These are phyloP conservation scores for Aspergillus hortae DNA, from an alignment of 2,329 filamentous ascomycete species.

Conservation along the genomic window DNA sequence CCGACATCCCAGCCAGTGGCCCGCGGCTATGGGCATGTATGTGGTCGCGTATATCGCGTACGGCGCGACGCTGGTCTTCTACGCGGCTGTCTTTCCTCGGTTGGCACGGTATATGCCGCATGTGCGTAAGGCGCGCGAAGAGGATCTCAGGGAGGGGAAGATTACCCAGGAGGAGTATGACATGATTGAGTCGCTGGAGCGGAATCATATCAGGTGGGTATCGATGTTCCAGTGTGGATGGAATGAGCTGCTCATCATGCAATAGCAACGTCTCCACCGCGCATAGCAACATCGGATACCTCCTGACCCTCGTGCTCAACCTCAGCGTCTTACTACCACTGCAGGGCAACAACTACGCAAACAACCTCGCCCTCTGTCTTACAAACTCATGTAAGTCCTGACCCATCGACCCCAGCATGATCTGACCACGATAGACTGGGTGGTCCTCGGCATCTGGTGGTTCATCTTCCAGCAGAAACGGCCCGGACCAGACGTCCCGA, in stretches of 20 bases:
- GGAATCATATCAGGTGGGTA: slow-evolving; percentile 37
- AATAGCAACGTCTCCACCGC: slow-evolving; percentile 41
- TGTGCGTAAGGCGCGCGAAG: slow-evolving; percentile 40
- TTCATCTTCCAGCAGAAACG: slow-evolving; percentile 42
- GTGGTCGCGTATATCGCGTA: slow-evolving; percentile 41
- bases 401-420: too few relatives aligned
- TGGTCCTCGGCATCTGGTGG: slow-evolving; percentile 42
- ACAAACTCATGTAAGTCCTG: slow-evolving; percentile 38
- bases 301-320: slow-evolving; percentile 38
- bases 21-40: slow-evolving; percentile 39
- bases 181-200: slow-evolving; percentile 40
- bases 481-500: slow-evolving; percentile 37
- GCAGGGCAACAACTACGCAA: slow-evolving; percentile 33
- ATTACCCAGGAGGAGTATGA: slow-evolving; percentile 39
- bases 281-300: slow-evolving; percentile 43
- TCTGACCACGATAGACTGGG: slow-evolving; percentile 32
- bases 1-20: slow-evolving; percentile 36
- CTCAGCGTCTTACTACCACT: slow-evolving; percentile 39
- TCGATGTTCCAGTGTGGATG: neutral
- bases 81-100: slow-evolving; percentile 40
- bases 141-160: slow-evolving; percentile 37
- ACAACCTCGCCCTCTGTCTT: slow-evolving; percentile 39
- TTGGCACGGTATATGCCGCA: slow-evolving; percentile 40
- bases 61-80: slow-evolving; percentile 41
- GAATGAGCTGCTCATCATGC: neutral